Base-by-base conservation (phyloP, 352 stramenopile genomes). In the Blastocystis sp. region DNA sequence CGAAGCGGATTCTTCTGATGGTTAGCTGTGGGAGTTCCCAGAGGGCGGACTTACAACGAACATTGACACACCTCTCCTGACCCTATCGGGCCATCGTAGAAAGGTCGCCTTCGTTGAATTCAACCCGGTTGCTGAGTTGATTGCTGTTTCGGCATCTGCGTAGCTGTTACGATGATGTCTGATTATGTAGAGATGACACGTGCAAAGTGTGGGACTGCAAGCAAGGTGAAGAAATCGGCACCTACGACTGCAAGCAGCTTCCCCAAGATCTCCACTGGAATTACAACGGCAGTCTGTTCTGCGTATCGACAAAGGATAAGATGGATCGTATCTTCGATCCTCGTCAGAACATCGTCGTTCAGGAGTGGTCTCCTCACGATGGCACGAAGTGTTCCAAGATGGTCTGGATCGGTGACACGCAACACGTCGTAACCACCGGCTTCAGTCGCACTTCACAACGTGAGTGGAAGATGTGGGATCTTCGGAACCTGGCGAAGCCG, bases 141-240 rank as follows among this genome's bases (percentile, higher is more conserved):
- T 98, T 77, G 89, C 99, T 7, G 93, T 93, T 16, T 97, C 92
- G 91, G 95, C 92, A 38, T 95, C 91, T 86, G 91, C 92, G 27
- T 96, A 99, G 7, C 3, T 40, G 16, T 46, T 34, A 38, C 27
- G 7, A 18, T 27, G 1, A 36, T 24, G 4, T 49, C 24, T 18
- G 27, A 49, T 57, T n/a, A 18, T 27, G 16, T 72, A 85, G 75
- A 21, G 75, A 85, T 29, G 63, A 48, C 7, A 96, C 94, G 11
- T 93, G 98, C 63, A 97, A 97, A 87, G 88, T 99, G 44, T 99
- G 96, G 96, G 96, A 99, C 90, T 96, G 98, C 87, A 95, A 98
- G 87, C 21, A 97, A 95, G 87, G 92, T 90, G 36, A 91, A 96
- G 86, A 94, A 97, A 42, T 91, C 92, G 49, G 92, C 91, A 72